phyloP scores from a whole-genome alignment of 768 basidiomycete species.

The Psilocybe sp. region DNA sequence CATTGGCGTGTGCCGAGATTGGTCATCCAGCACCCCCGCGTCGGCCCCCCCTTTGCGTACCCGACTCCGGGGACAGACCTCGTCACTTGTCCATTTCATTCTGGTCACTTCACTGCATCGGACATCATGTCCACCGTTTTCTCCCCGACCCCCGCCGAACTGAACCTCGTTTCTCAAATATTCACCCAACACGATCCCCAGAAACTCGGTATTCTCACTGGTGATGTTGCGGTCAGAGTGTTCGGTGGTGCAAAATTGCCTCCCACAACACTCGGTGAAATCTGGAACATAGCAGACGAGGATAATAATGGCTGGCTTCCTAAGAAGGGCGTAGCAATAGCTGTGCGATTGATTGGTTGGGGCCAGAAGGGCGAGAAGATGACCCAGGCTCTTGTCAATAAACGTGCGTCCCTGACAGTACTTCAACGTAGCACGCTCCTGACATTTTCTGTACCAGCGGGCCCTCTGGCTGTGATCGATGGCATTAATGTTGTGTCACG shows the following conservation, averaged over 20 bases:
- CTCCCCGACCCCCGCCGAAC: constrained; percentile 44
- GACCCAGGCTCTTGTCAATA: constrained; percentile 56
- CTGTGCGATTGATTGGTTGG: constrained; percentile 89
- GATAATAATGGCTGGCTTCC: constrained; percentile 93
- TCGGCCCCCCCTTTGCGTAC: not conserved
- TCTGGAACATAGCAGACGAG: constrained; percentile 91
- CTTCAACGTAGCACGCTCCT: constrained; percentile 1
- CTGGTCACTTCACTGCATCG: constrained; percentile 10
- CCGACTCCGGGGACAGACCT: constrained; percentile 11
- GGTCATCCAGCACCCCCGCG: constrained; percentile 8
- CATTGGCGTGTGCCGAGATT: constrained; percentile 5
- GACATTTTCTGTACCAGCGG: constrained; percentile 49
- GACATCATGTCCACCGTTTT: constrained; percentile 43
- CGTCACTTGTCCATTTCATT: constrained; percentile 6
- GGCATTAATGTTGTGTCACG: constrained; percentile 57
- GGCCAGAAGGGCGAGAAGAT: constrained; percentile 84
- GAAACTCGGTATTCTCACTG: constrained; percentile 81
- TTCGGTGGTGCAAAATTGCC: constrained; percentile 82
- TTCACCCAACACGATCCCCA: constrained; percentile 73
- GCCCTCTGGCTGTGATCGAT: constrained; percentile 79
- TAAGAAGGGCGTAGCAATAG: constrained; percentile 82
- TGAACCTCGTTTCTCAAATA: constrained; percentile 68
- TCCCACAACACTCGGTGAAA: constrained; percentile 79
- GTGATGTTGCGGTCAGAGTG: constrained; percentile 86
- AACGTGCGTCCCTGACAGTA: constrained; percentile 52